Conservation (phyloP, 371 early-diverging fungal genomes). For the Zychaea mexicana region DNA sequence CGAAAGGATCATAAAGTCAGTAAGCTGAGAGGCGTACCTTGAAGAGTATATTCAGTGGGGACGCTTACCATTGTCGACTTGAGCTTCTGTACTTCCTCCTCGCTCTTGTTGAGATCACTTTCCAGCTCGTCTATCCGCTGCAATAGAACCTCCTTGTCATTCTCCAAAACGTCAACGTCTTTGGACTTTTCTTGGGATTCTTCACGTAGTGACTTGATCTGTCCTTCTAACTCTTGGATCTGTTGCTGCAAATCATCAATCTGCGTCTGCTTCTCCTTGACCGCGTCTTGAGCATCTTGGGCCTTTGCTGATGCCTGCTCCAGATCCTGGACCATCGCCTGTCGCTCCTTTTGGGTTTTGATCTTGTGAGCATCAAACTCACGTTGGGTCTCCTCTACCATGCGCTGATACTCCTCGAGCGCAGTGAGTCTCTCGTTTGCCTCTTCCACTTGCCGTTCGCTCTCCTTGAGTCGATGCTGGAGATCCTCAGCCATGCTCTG, state of each 20-base stretch:
- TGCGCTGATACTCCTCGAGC: constrained; percentile 45
- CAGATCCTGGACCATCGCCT: constrained; percentile 21
- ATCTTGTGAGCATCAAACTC: constrained; percentile 37
- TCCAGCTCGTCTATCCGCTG: constrained; percentile 38
- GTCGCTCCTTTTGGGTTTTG: constrained; percentile 29
- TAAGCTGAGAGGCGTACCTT: background rate
- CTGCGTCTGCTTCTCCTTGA: background rate
- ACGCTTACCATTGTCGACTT: constrained; percentile 1
- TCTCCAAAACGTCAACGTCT: constrained; percentile 26
- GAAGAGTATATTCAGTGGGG: background rate
- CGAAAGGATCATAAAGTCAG: background rate
- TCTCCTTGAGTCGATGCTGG: constrained; percentile 55
- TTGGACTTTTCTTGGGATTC: constrained; percentile 30
- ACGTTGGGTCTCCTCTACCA: constrained; percentile 24
- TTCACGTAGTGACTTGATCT: constrained; percentile 26
- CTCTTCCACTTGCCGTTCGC: constrained; percentile 52
- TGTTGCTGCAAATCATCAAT: constrained; percentile 20
- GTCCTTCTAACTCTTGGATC: constrained; percentile 29
- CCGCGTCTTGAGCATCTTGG: background rate
- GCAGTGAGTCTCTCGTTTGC: constrained; percentile 51
- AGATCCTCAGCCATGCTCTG: constrained; percentile 63
- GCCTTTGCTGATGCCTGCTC: constrained; percentile 16
- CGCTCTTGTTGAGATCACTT: constrained; percentile 21
- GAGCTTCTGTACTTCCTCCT: constrained; percentile 13
- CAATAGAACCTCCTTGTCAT: constrained; percentile 32